Evolutionary conservation across 345 rosid genomes (phyloP).

Genomic region (Eucalyptus sp.): DNA sequence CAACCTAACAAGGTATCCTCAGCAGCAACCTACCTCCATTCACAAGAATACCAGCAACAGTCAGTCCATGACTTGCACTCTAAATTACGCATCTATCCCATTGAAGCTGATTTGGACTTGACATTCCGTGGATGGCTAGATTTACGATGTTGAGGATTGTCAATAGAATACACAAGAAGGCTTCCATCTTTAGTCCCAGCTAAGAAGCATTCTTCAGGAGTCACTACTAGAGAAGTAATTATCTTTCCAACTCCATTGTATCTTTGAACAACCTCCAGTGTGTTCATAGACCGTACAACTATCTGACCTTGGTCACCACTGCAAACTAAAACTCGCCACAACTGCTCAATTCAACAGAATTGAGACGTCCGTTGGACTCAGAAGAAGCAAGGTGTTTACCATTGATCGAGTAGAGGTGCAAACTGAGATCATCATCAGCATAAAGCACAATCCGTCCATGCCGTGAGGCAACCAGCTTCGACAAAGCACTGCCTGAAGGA

Average conservation of each 20-base stretch:
- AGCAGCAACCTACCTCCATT: neutral
- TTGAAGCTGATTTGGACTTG: conserved; percentile 33
- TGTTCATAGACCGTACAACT: conserved; percentile 83
- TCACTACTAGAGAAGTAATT: conserved; percentile 68
- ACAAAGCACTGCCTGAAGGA: conserved; percentile 76
- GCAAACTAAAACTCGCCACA: conserved; percentile 91
- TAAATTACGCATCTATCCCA: conserved; percentile 13
- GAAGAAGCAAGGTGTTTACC: conserved; percentile 87
- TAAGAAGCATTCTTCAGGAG: conserved; percentile 87
- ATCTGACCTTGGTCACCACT: conserved; percentile 97
- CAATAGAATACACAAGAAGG: conserved; percentile 88
- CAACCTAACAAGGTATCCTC: neutral
- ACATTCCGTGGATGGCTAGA: conserved; percentile 23
- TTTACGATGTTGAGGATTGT: conserved; percentile 65
- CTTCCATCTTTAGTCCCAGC: conserved; percentile 94
- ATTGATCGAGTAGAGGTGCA: conserved; percentile 81
- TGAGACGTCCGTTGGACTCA: conserved; percentile 89
- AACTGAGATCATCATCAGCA: conserved; percentile 85
- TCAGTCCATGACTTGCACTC: neutral
- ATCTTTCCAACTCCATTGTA: conserved; percentile 74
- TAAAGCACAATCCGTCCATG: conserved; percentile 76
- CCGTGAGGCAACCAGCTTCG: conserved; percentile 77
- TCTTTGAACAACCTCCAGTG: conserved; percentile 68
- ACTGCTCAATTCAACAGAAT: conserved; percentile 73
- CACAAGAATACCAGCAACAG: neutral